Evolutionary conservation across 345 rosid species (phyloP), one percentile per base, ranked within the genome.

Genomic region (Linum tenue): DNA sequence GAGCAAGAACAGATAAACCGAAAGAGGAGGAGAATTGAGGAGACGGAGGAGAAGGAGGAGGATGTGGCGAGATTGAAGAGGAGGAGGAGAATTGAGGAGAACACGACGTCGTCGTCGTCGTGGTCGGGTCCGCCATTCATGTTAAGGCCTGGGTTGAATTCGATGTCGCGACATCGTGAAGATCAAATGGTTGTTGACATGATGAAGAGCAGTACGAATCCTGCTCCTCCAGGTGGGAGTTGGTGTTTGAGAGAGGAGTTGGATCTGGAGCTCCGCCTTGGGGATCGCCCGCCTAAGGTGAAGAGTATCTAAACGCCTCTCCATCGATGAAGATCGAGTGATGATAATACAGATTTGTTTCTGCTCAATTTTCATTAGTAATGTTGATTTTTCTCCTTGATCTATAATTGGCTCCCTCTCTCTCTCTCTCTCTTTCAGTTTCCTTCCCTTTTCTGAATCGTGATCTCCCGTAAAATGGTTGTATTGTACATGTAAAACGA

Each of bases 221-320:
- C 31, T 22, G 31, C 31, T 22, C 31, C 31, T 22, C 31, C 31
- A 22, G 44, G 44, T 14, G 10, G 10, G 16, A 78, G 77, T 67
- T 74, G 74, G 65, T 71, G 70, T 67, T 65, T 71, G 5, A 67
- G 71, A 60, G 90, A 89, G 67, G 98, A 86, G 36, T 62, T 92
- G 75, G 98, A 92, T 83, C 98, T 92, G 65, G 98, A 92, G 78
- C 97, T 92, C 65, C 81, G 98, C 78, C 96, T 92, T 43, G 96
- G 95, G 5, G 64, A 76, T 59, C 80, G 76, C 31, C 31, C 31
- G 62, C 87, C 87, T 22, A 83, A 83, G 87, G 81, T 76, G 73
- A 84, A 76, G 53, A 77, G 60, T 63, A 63, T 56, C 62, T 56
- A 42, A 68, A 57, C 38, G 64, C 56, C 31, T 22, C 31, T 22